These are phyloP conservation scores for Plantago coronopus DNA, from an alignment of 305 asterid genomes.

Conservation along the genomic window DNA sequence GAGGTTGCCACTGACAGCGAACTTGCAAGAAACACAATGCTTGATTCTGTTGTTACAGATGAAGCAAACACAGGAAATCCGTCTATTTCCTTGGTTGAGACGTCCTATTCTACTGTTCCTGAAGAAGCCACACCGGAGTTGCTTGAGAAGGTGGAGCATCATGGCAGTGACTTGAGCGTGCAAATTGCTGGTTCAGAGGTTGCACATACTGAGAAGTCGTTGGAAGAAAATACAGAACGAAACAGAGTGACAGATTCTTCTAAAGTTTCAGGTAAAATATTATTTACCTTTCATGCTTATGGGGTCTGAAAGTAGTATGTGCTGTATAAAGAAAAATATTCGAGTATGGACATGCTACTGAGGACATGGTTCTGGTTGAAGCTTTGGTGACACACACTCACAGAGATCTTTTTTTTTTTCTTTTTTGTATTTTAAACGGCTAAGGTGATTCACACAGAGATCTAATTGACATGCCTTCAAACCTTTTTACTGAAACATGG, in stretches of 20 bases:
- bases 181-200: slow-evolving; percentile 38
- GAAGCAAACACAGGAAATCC: slow-evolving; percentile 27
- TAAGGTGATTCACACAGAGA: too few relatives aligned
- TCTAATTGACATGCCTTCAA: too few relatives aligned
- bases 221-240: slow-evolving; percentile 34
- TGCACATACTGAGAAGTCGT: slow-evolving; percentile 28
- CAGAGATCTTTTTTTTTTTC: too few relatives aligned
- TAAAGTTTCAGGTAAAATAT: slow-evolving; percentile 42
- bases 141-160: slow-evolving; percentile 26
- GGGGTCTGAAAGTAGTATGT: too few relatives aligned
- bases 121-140: slow-evolving; percentile 31
- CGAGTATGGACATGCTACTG: too few relatives aligned
- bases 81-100: slow-evolving; percentile 32
- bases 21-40: slow-evolving; percentile 27
- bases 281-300: slow-evolving; percentile 12
- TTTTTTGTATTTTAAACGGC: too few relatives aligned
- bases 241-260: slow-evolving; percentile 24
- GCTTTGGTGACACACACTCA: too few relatives aligned
- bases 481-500: too few relatives aligned
- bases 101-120: slow-evolving; percentile 30
- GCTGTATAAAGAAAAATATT: too few relatives aligned
- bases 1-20: slow-evolving; percentile 32
- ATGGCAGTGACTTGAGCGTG: slow-evolving; percentile 27
- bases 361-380: too few relatives aligned
- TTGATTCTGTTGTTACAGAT: slow-evolving; percentile 30